Evolutionary conservation across 1,139 yeast species (phyloP), one percentile per base, ranked within the genome.

Genomic region (Lodderomyces margitis): DNA sequence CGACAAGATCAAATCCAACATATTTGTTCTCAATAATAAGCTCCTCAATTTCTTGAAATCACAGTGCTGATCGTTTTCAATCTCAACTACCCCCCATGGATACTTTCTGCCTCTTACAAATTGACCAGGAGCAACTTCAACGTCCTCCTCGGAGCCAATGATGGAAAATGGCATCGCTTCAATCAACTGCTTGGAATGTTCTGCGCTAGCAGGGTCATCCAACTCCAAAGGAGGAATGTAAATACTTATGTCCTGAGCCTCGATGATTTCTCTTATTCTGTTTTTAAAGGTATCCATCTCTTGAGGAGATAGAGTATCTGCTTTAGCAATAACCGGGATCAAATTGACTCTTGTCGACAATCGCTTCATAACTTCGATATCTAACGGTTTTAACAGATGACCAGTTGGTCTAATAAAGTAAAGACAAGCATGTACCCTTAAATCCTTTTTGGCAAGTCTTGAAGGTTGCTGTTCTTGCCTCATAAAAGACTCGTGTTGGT

Each of bases 41-140:
- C 91, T 80, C 67, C 98, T 83, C 58, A 92, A 76, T 64, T 89
- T 89, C 64, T 88, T 83, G 70, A 94, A 92, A 66, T 92, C 98
- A 68, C 97, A 91, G 62, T 92, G 98, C 47, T 78, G 77, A 59
- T 91, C 98, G 64, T 92, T 92, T 64, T 92, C 98, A 40, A 92
- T 96, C 64, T 92, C 98, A 40, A 92, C 98, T 42, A 87, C 74
- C 35, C 98, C 98, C 98, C 98, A 92, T 48, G 95, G 91, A 61
- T 92, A 92, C 62, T 87, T 87, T 66, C 99, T 83, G 37, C 96
- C 98, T 50, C 86, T 78, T 38, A 88, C 91, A 49, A 78, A 71
- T 50, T 79, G 75, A 31, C 96, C 97, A 36, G 84, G 81, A 19
- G 81, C 74, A 40, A 83, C 74, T 57, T 87, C 91, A 48, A 81